Evolutionary conservation across 371 early-diverging fungal species (phyloP), one percentile per base, ranked within the genome.

Genomic region (Coemansia sp.): DNA sequence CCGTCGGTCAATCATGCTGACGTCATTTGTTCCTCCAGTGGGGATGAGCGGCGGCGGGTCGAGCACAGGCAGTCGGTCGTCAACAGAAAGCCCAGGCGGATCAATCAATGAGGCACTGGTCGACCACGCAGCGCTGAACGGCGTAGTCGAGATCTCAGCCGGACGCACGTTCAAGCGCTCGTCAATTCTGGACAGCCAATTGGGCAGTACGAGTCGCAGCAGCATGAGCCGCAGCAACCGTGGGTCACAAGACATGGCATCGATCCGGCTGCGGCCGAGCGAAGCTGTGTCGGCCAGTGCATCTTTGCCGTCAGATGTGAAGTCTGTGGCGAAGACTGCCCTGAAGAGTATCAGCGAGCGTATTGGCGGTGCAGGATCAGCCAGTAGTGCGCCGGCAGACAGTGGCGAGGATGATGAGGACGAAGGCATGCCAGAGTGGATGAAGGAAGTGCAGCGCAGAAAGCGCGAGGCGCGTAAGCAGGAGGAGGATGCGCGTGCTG

Each of bases 21-120:
- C 77, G 7, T 77, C 77, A 11, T 77, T 77, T 59, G 72, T 71
- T 8, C 77, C 77, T n/a, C 77, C 77, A 0, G 77, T 77, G 24
- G 64, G 68, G 2, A 64, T 65, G 58, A 47, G 61, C 47, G 65
- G 60, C 29, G 72, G 69, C 26, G 60, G 58, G 40, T 59, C 42
- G 57, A 56, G 29, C 65, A 71, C 57, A 6, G 58, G 72, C 13
- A 56, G 68, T n/a, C 29, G 77, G 31, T 68, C 68, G 31, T 76
- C 77, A 22, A 48, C 29, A 6, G 76, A 76, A 5, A 76, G 76
- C 65, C 53, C 58, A 13, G 56, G 68, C 10, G 68, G 54, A 14
- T 58, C 59, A 11, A 18, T 27, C 54, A 34, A 8, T 42, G 60
- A 59, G 14, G 34, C 61, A 11, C 53, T 52, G 5, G 37, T 16